Conservation (phyloP, 1,284 basidiomycete species). For the Moesziomyces globuligerus region DNA sequence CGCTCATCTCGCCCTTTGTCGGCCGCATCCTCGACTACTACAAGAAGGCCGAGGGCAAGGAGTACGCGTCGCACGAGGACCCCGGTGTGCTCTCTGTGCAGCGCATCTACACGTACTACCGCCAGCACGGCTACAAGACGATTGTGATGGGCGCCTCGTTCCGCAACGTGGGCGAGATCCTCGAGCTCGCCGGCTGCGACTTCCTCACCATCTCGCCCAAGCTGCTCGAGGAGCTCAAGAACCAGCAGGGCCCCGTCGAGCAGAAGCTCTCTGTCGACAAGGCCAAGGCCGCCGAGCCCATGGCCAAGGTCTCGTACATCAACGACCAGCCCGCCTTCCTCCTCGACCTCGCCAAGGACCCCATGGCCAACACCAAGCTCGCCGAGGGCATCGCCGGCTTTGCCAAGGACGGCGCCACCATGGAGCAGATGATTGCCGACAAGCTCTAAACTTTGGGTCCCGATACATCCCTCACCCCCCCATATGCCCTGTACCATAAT, state of each 20-base stretch:
- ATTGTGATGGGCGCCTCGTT: constrained; percentile 99
- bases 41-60: constrained; percentile 64
- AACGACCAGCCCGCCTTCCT: constrained; percentile 96
- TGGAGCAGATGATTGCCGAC: constrained; percentile 83
- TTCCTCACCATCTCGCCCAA: constrained; percentile 90
- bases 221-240: constrained; percentile 91
- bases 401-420: constrained; percentile 89
- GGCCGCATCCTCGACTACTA: constrained; percentile 74
- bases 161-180: constrained; percentile 88
- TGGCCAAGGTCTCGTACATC: constrained; percentile 85
- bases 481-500: constrained; percentile 29
- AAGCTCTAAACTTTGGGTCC: constrained; percentile 73
- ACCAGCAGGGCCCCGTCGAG: constrained; percentile 79
- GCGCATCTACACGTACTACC: constrained; percentile 96
- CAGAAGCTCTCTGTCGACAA: constrained; percentile 81
- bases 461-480: neutral
- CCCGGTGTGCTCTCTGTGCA: constrained; percentile 97
- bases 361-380: constrained; percentile 69
- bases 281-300: constrained; percentile 75
- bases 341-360: constrained; percentile 79
- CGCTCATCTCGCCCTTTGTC: constrained; percentile 98
- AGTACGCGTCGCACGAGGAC: constrained; percentile 73
- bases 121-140: constrained; percentile 97
- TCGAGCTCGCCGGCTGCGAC: constrained; percentile 92
- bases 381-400: constrained; percentile 91